These are phyloP conservation scores for Bathelium albidoporum DNA, from an alignment of 495 filamentous ascomycete species.

Conservation along the genomic window DNA sequence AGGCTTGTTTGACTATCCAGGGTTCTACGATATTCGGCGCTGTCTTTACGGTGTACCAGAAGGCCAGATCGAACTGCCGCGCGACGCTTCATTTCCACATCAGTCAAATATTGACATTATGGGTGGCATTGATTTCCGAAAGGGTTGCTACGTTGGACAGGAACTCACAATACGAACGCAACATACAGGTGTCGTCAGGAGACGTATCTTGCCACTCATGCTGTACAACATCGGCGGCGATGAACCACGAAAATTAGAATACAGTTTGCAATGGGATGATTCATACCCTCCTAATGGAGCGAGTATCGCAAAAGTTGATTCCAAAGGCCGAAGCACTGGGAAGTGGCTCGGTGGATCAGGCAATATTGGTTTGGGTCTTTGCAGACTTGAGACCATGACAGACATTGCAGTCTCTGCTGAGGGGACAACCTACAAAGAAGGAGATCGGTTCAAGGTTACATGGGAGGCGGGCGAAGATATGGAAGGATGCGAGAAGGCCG, in stretches of 20 bases:
- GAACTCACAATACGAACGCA: slow-evolving; percentile 91
- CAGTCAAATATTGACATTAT: slow-evolving; percentile 79
- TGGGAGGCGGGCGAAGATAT: slow-evolving; percentile 33
- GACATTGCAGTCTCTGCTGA: slow-evolving; percentile 56
- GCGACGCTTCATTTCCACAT: slow-evolving; percentile 60
- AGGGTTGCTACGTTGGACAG: slow-evolving; percentile 95
- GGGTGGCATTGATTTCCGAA: slow-evolving; percentile 77
- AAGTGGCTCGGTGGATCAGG: slow-evolving; percentile 68
- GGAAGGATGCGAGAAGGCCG: slow-evolving; percentile 40
- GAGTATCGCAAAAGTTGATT: slow-evolving; percentile 10
- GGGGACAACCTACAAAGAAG: slow-evolving; percentile 41
- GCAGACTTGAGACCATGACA: slow-evolving; percentile 83
- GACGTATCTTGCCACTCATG: slow-evolving; percentile 75
- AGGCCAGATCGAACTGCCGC: slow-evolving; percentile 65
- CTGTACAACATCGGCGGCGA: slow-evolving; percentile 43
- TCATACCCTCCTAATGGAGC: not conserved
- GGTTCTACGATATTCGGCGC: slow-evolving; percentile 55
- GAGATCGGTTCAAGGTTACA: slow-evolving; percentile 45
- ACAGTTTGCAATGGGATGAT: slow-evolving; percentile 33
- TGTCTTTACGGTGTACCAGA: slow-evolving; percentile 74
- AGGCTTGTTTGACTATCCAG: slow-evolving; percentile 21
- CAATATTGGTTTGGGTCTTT: slow-evolving; percentile 81
- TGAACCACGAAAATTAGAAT: slow-evolving; percentile 35
- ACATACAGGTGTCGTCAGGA: slow-evolving; percentile 86
- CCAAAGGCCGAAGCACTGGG: slow-evolving; percentile 56